Conservation (phyloP, 805 yeast genomes). For the Maudiozyma saulgeensis region DNA sequence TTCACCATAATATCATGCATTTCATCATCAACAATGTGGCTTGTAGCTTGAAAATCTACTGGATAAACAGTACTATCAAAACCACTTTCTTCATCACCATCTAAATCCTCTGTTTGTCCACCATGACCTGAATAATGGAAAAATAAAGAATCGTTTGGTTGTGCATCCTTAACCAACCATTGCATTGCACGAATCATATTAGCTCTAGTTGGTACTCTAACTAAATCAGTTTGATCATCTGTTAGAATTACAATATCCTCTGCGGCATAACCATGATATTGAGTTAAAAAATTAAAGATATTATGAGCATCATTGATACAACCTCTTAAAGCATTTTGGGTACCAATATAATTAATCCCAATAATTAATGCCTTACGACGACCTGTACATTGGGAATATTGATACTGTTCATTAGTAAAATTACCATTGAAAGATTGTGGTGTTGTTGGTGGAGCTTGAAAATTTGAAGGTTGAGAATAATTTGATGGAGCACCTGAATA, state of each 20-base stretch:
- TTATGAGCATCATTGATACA: constrained; percentile 71
- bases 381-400: constrained; percentile 62
- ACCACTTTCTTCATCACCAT: constrained; percentile 72
- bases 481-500: constrained; percentile 5
- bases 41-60: constrained; percentile 56
- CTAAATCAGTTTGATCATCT: constrained; percentile 43
- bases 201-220: constrained; percentile 49
- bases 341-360: constrained; percentile 71
- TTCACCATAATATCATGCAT: constrained; percentile 64
- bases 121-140: constrained; percentile 88
- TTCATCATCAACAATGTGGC: constrained; percentile 64
- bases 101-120: constrained; percentile 56
- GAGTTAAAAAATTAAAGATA: constrained; percentile 37
- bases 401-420: constrained; percentile 6
- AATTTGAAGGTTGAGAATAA: constrained; percentile 7
- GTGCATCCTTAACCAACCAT: constrained; percentile 69
- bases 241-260: constrained; percentile 53
- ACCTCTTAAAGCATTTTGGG: constrained; percentile 53
- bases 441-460: constrained; percentile 7
- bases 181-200: constrained; percentile 73
- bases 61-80: constrained; percentile 67
- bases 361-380: constrained; percentile 62
- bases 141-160: constrained; percentile 67
- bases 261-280: constrained; percentile 37
- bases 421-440: constrained; percentile 5